These are phyloP conservation scores for Juglanconis juglandina DNA, from an alignment of 2,329 filamentous ascomycete genomes.

Conservation along the genomic window DNA sequence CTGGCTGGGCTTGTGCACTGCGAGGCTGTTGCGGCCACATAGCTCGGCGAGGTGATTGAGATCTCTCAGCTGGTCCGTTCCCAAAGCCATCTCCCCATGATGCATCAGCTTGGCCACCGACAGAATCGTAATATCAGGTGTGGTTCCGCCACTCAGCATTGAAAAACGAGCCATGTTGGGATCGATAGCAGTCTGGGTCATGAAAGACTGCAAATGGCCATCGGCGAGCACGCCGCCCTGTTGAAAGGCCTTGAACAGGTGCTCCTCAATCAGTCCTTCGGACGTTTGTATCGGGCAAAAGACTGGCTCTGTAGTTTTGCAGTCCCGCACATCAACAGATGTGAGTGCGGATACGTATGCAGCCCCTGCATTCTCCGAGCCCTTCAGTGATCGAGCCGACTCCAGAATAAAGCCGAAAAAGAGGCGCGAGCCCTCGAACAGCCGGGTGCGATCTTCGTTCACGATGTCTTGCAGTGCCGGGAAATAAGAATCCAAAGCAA, in stretches of 20 bases:
- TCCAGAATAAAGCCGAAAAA: slow-evolving; percentile 1
- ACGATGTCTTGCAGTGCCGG: too few species aligned
- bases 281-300: neutral
- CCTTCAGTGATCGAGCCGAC: neutral
- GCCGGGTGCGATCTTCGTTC: neutral
- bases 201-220: neutral
- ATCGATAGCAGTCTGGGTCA: neutral
- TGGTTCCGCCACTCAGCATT: too few species aligned
- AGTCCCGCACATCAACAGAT: neutral
- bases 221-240: neutral
- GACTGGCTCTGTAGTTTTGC: neutral
- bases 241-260: neutral
- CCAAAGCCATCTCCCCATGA: neutral
- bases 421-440: slow-evolving; percentile 3
- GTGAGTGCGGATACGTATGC: too few species aligned
- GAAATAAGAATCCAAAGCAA: neutral
- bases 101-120: too few species aligned
- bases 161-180: too few species aligned
- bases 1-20: slow-evolving; percentile 2
- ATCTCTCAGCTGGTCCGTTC: neutral
- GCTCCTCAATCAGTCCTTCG: neutral
- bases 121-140: too few species aligned
- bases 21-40: neutral
- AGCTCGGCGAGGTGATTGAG: neutral
- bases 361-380: too few species aligned